Base-by-base conservation (phyloP, 495 filamentous ascomycete genomes). In the Choiromyces venosus region DNA sequence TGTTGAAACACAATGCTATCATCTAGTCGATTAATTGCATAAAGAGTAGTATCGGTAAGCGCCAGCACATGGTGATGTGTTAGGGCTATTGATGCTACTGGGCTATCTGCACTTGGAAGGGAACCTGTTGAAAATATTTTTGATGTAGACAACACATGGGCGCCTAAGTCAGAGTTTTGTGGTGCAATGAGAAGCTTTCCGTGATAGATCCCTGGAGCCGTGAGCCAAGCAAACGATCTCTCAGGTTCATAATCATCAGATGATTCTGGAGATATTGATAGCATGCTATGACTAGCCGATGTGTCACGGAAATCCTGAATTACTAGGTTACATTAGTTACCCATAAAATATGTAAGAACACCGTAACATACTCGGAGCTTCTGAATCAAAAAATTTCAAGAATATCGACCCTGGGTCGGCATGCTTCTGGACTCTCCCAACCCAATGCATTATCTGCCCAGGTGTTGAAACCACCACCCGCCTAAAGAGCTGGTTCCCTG, bases 51-150 rank as follows among this genome's bases (percentile, higher is more conserved):
- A 74, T 94, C 94, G 10, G 95, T 87, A 9, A 98, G 86, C 73
- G 89, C 87, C n/a, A 99, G 83, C 66, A 97, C 87, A 81, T 99
- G 95, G 91, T 93, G 97, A 79, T 96, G 93, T 4, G 93, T 94
- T 37, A 98, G 84, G 4, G 91, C 89, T 81, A 96, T 89, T n/a
- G 91, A 91, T 38, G 89, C 87, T 44, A 97, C 88, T 0, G 87
- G 86, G 38, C 86, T 86, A 77, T 92, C 89, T 5, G 87, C 84
- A 21, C 87, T 86, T 4, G 91, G 89, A 66, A 97, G 85, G 65
- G 91, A 87, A 0, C 90, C 86, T 74, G 88, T 89, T 56, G 91
- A 83, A 67, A 97, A 83, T 84, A 97, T 86, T 79, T 89, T 94
- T 1, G 93, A 88, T 40, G 91, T 90, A 3, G 84, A 83, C 76